Evolutionary conservation across 108 stramenopile genomes (phyloP), one percentile per base, ranked within the genome.

Genomic region (Seminavis robusta): DNA sequence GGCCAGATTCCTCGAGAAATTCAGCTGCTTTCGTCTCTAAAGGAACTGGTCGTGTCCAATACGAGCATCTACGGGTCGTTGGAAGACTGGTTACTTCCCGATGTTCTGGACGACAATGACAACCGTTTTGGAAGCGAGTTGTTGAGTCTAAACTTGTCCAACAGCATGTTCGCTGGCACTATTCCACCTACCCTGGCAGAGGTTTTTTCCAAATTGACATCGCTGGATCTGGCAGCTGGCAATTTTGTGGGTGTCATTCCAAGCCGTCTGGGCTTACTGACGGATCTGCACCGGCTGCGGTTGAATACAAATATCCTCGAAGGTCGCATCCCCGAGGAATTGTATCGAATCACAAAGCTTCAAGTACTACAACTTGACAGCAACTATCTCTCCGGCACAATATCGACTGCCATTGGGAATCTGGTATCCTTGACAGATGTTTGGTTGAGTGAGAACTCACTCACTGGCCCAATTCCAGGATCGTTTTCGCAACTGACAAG

Each of bases 381-480:
- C 0, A 67, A 67, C 33, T 30, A 33, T 16, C 33, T 79, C 17
- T 58, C 63, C 40, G 77, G 72, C 13, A 60, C 59, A 21, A 42
- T 79, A 29, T 69, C 72, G 7, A 54, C 33, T 43, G 47, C 21
- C 20, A 39, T 72, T 27, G 50, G 57, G n/a, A 31, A 63, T 24
- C 31, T 76, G 24, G 16, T 21, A 30, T 37, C 10, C 8, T 58
- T 79, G 8, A 20, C 25, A 29, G 69, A 72, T 59, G 34, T 79
- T 33, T 49, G 68, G 54, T 23, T 63, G 10, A 39, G 42, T 10
- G 33, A 59, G 10, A 77, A 77, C 51, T 8, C 41, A 3, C 45
- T 77, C 40, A 46, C 21, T 15, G 76, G 76, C 34, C 46, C 28
- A 19, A 30, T 77, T 23, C 76, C 76, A n/a, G n/a, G n/a, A n/a